Percentiles rank a stretch among this genome's conserved stretches.
phyloP scores from a whole-genome alignment of 345 rosid genomes.

The Dimocarpus longan region DNA sequence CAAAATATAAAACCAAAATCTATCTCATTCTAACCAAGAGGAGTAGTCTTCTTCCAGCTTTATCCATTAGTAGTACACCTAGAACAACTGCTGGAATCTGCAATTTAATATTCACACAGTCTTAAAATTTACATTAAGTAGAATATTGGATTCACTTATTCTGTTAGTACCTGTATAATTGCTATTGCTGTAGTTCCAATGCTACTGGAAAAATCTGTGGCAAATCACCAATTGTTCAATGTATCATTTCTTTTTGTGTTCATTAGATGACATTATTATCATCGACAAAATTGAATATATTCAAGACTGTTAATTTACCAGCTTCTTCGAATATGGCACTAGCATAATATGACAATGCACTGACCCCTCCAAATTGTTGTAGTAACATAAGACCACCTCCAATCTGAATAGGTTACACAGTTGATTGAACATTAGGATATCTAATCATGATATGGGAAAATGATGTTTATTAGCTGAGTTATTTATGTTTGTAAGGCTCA shows the following conservation, averaged over 20 bases:
- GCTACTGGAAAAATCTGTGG: conserved; percentile 33
- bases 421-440: neutral
- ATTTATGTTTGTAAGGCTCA: conserved; percentile 15
- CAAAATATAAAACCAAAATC: neutral
- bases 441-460: neutral
- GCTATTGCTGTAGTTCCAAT: conserved; percentile 37
- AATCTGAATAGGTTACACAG: conserved; percentile 32
- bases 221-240: neutral
- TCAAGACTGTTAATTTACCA: conserved; percentile 31
- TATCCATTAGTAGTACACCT: neutral
- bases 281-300: neutral
- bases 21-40: conserved; percentile 33
- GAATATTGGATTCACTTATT: neutral
- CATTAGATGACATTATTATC: neutral
- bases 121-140: neutral
- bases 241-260: neutral
- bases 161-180: conserved; percentile 30
- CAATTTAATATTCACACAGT: neutral
- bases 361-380: conserved; percentile 59
- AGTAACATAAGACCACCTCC: conserved; percentile 65
- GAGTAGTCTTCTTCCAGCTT: conserved; percentile 54
- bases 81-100: conserved; percentile 40
- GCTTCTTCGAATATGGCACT: conserved; percentile 49
- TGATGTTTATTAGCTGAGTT: neutral
- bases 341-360: conserved; percentile 44